A percentile compares a stretch with the other conserved stretches of the same genome.
These are phyloP conservation scores for Ophiostoma sp. DNA, from an alignment of 2,329 filamentous ascomycete species.

Conservation along the genomic window DNA sequence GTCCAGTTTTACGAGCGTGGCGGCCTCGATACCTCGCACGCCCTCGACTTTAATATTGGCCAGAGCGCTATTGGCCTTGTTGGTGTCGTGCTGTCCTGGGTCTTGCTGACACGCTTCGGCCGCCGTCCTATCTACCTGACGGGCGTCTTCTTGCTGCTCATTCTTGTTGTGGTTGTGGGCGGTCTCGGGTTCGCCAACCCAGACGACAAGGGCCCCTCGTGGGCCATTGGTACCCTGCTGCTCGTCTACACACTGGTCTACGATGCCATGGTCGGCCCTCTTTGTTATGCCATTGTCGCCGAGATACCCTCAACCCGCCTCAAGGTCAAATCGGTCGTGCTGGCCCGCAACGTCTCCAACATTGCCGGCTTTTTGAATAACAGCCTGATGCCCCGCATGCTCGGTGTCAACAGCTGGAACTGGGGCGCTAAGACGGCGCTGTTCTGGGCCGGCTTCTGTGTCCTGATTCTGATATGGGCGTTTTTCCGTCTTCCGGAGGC, in stretches of 20 bases:
- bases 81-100: constrained; percentile 26
- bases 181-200: neutral
- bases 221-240: neutral
- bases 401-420: constrained; percentile 46
- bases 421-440: constrained; percentile 51
- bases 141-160: constrained; percentile 23
- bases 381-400: constrained; percentile 36
- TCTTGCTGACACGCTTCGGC: constrained; percentile 27
- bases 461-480: constrained; percentile 50
- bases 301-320: constrained; percentile 40
- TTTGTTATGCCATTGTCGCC: constrained; percentile 39
- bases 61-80: constrained; percentile 36
- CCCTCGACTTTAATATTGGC: constrained; percentile 39
- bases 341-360: constrained; percentile 37
- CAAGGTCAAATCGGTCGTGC: constrained; percentile 38
- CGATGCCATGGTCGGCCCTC: constrained; percentile 42
- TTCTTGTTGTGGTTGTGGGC: constrained; percentile 8
- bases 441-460: constrained; percentile 48
- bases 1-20: constrained; percentile 30
- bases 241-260: constrained; percentile 32
- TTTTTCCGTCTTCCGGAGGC: constrained; percentile 54
- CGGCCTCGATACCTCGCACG: constrained; percentile 36
- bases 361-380: constrained; percentile 32
- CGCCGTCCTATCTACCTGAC: constrained; percentile 28
- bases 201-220: neutral